These are phyloP conservation scores for Eucalyptus regnans DNA, from an alignment of 345 rosid species.

Conservation along the genomic window DNA sequence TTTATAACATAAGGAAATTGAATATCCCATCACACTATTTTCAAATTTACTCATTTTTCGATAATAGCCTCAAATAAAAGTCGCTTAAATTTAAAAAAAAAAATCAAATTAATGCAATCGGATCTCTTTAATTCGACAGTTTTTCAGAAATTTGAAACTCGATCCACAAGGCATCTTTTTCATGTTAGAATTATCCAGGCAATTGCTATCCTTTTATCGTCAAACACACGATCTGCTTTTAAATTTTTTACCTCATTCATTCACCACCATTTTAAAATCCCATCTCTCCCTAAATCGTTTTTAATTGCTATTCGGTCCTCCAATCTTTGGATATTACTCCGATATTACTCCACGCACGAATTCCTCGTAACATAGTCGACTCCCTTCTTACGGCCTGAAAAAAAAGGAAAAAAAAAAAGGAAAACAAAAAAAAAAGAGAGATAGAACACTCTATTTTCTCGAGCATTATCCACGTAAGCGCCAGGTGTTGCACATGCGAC, in stretches of 20 bases:
- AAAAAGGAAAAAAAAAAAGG: rapidly evolving
- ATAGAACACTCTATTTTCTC: neutral
- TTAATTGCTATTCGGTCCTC: neutral
- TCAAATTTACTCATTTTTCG: too few relatives aligned
- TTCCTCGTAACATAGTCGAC: neutral
- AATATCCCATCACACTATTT: too few relatives aligned
- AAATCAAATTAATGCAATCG: neutral
- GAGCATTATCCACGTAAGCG: neutral
- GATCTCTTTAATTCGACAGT: neutral
- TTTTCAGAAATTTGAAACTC: neutral
- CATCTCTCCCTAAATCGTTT: neutral
- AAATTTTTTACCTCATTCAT: neutral
- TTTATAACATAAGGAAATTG: too few relatives aligned
- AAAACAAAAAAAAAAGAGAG: neutral
- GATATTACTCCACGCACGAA: neutral
- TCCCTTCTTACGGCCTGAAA: neutral
- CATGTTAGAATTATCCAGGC: neutral
- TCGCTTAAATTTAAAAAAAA: neutral
- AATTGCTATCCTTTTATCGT: neutral
- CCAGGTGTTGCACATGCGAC: neutral
- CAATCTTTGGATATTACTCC: neutral
- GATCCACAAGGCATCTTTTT: neutral
- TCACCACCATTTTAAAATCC: neutral
- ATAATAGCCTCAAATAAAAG: too few relatives aligned
- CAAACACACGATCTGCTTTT: neutral